Conservation (phyloP, 2,329 filamentous ascomycete genomes). For the Botrytis medusae region DNA sequence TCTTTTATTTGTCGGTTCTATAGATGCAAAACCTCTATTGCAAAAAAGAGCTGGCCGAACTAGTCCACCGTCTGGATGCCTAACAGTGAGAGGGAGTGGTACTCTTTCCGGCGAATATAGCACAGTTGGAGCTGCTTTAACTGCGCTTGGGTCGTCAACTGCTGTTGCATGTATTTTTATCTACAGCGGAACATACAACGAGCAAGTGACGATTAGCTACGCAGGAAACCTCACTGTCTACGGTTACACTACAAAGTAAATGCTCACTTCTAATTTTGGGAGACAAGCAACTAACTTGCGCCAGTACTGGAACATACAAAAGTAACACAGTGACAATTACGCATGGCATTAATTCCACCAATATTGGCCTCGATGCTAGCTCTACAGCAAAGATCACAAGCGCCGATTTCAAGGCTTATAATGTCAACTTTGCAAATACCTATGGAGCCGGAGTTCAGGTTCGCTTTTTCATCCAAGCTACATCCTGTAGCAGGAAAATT, state of each 20-base stretch:
- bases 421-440: slow-evolving; percentile 11
- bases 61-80: slow-evolving; percentile 18
- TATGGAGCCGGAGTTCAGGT: slow-evolving; percentile 17
- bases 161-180: slow-evolving; percentile 1
- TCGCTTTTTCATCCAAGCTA: background rate
- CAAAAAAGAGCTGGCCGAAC: slow-evolving; percentile 10
- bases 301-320: background rate
- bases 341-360: background rate
- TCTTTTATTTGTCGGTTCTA: background rate
- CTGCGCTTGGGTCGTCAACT: slow-evolving; percentile 3
- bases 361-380: background rate
- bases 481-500: background rate
- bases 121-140: slow-evolving; percentile 7
- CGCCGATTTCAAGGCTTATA: slow-evolving; percentile 14
- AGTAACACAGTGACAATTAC: slow-evolving; percentile 10
- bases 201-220: slow-evolving; percentile 6
- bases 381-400: slow-evolving; percentile 1
- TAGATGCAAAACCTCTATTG: background rate
- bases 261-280: background rate
- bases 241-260: slow-evolving; percentile 14
- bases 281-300: background rate
- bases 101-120: slow-evolving; percentile 22
- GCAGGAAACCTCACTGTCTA: slow-evolving; percentile 2
- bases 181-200: slow-evolving; percentile 11
- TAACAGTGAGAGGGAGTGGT: slow-evolving; percentile 19